Base-by-base conservation (phyloP, 1,139 yeast species). In the Meyerozyma athensensis region DNA sequence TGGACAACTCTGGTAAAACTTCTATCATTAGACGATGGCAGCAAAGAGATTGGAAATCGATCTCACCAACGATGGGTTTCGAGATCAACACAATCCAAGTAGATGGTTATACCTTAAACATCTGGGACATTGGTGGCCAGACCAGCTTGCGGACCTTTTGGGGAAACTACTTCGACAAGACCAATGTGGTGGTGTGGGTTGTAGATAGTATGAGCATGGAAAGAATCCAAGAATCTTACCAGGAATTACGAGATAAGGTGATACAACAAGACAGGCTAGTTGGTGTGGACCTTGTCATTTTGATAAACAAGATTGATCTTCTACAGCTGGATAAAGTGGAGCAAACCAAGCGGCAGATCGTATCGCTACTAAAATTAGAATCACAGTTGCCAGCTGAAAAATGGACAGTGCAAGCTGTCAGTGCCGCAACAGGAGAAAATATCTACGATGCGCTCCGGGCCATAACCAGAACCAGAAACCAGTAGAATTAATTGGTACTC, bases 71-170 rank as follows among this genome's bases (percentile, higher is more conserved):
- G 2, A 63, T 81, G 68, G 73, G 72, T 39, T 75, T 56, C 60
- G 74, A 65, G 62, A 57, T 79, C 64, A 67, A 65, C 41, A 71
- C 77, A 4, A 47, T 73, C 6, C 40, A 45, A 3, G 53, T 61
- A 44, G 43, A 54, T 3, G 59, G 50, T 19, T 61, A 44, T 46
- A 60, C 58, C 28, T 50, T 67, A 35, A 78, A 79, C 42, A 55
- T 80, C 28, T 82, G 90, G 97, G 97, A 87, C 53, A 79, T 89
- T 8, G 97, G 97, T 2, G 97, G 97, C 0, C 96, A 89, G 56
- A 65, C 74, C 10, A 74, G 86, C 13, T 62, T 87, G 35, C 68
- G 96, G 34, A 79, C 86, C 16, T 87, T 87, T 56, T 87, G 97
- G 97, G 79, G 86, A 41, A 89, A 89, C 60, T 87, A 89, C 60